phyloP scores from a whole-genome alignment of 139 green algal species.

The Deuterostichococcus epilithicus region DNA sequence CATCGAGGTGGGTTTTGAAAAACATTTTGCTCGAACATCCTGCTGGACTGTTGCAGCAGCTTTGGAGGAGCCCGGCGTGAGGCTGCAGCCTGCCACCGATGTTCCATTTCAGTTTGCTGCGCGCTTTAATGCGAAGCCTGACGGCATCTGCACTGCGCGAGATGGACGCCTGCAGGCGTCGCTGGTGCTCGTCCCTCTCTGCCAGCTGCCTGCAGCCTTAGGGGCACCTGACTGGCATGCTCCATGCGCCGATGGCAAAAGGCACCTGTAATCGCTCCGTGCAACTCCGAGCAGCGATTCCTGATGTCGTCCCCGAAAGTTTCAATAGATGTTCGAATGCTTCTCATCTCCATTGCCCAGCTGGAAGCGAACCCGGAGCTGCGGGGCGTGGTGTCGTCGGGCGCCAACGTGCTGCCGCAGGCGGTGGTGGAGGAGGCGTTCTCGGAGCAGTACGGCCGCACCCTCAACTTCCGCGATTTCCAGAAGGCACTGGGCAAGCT shows the following conservation, averaged over 20 bases:
- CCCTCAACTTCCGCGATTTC: constrained; percentile 75
- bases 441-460: constrained; percentile 62
- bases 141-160: too few species aligned
- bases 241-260: background rate
- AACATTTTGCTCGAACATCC: too few species aligned
- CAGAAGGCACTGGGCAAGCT: constrained; percentile 58
- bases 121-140: too few species aligned
- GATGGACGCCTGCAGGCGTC: too few species aligned
- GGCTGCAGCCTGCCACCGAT: too few species aligned
- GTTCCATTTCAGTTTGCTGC: too few species aligned
- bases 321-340: background rate
- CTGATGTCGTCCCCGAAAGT: constrained; percentile 5
- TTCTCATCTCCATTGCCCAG: constrained; percentile 12
- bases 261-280: background rate
- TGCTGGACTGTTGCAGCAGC: too few species aligned
- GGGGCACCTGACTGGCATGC: too few species aligned
- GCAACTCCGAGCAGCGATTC: background rate
- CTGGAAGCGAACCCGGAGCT: constrained; percentile 77
- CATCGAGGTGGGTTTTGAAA: constrained; percentile 76
- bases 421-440: constrained; percentile 81
- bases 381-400: constrained; percentile 61
- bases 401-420: constrained; percentile 76
- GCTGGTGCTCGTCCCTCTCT: too few species aligned
- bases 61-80: too few species aligned
- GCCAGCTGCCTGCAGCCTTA: too few species aligned